These are phyloP conservation scores for Metarhizium robertsii DNA, from an alignment of 2,329 filamentous ascomycete genomes.

Conservation along the genomic window DNA sequence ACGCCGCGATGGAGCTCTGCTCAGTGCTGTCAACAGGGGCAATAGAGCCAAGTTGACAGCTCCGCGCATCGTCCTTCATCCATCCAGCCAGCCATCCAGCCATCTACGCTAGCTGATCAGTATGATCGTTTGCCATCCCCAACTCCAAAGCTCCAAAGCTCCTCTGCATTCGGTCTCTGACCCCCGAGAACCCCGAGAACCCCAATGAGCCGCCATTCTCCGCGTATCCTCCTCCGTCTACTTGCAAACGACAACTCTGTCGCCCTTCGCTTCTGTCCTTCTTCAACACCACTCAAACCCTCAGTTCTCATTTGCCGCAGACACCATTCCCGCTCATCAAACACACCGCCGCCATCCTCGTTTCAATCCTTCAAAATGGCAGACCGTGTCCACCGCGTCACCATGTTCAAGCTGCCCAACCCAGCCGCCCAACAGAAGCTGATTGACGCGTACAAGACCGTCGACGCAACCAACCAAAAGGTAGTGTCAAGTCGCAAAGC, in stretches of 20 bases:
- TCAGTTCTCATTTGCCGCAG: neutral
- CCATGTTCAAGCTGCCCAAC: conserved; percentile 44
- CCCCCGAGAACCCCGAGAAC: no score
- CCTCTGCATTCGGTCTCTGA: no score
- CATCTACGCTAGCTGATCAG: no score
- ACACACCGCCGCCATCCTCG: neutral
- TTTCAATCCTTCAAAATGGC: conserved; percentile 20
- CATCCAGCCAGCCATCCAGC: no score
- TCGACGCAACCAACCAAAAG: conserved; percentile 32
- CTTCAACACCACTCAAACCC: neutral
- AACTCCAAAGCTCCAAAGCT: no score
- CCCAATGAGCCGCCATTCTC: no score
- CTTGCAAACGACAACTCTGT: no score
- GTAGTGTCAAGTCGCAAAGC: conserved; percentile 15
- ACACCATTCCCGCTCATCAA: neutral
- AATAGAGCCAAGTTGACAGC: no score
- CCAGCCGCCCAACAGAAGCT: conserved; percentile 33
- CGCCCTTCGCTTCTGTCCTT: neutral
- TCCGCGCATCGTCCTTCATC: no score
- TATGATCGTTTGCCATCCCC: no score
- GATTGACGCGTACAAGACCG: conserved; percentile 33
- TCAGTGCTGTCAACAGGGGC: neutral
- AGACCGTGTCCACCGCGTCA: conserved; percentile 35
- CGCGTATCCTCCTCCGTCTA: no score
- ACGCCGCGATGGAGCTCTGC: neutral